Evolutionary conservation across 2,329 filamentous ascomycete genomes (phyloP).

Genomic region (Beauveria varroae): DNA sequence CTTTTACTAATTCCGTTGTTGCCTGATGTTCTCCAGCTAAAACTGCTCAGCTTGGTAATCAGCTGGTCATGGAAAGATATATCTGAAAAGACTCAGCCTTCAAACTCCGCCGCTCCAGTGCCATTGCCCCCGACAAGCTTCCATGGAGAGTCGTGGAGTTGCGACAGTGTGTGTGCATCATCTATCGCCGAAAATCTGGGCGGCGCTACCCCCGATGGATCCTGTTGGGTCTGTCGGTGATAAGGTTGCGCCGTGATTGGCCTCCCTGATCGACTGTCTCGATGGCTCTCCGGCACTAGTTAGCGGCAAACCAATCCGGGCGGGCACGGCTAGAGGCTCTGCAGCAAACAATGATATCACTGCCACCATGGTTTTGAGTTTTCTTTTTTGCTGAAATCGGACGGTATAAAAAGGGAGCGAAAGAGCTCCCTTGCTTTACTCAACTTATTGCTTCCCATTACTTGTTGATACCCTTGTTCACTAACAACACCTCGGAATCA

Average conservation of each 20-base stretch:
- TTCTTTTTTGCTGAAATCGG: neutral
- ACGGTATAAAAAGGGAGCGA: neutral
- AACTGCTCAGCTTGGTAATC: neutral
- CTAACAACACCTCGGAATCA: neutral
- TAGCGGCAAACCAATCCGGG: neutral
- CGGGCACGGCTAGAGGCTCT: neutral
- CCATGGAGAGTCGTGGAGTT: neutral
- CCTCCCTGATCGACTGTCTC: neutral
- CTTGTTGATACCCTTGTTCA: neutral
- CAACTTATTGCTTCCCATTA: neutral
- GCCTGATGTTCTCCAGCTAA: neutral
- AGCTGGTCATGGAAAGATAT: neutral
- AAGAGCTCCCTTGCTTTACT: neutral
- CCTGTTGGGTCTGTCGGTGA: neutral
- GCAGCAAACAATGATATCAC: slow-evolving; percentile 6
- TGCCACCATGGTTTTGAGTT: neutral
- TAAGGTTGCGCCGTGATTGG: slow-evolving; percentile 6
- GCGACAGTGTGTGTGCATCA: neutral
- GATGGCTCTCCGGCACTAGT: neutral
- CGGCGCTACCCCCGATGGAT: slow-evolving; percentile 1
- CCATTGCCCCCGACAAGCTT: neutral
- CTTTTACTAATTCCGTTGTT: neutral
- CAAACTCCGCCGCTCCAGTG: neutral
- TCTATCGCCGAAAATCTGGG: slow-evolving; percentile 13
- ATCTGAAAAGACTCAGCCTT: neutral